Conservation (phyloP, 805 yeast genomes). For the Groenewaldozyma tartarivorans region DNA sequence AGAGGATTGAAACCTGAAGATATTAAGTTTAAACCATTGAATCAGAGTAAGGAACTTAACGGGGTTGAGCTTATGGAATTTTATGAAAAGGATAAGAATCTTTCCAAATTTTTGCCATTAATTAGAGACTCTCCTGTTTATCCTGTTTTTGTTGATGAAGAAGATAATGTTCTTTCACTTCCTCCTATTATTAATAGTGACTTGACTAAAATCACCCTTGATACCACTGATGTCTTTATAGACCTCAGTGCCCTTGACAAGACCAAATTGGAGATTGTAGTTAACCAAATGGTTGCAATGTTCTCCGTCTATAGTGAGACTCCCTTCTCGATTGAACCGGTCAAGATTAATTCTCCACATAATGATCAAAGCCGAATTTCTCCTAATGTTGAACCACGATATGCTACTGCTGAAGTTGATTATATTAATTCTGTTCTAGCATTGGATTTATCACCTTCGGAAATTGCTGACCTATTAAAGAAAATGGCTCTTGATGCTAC, state of each 20-base stretch:
- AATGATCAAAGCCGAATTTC: conserved; percentile 64
- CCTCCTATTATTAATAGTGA: conserved; percentile 97
- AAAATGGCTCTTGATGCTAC: conserved; percentile 74
- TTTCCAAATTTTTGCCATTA: conserved; percentile 81
- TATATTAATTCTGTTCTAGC: conserved; percentile 93
- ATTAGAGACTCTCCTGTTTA: conserved; percentile 80
- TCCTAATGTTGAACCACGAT: conserved; percentile 65
- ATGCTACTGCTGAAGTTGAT: conserved; percentile 60
- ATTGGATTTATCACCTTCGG: conserved; percentile 56
- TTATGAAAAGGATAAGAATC: conserved; percentile 81
- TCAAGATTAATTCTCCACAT: conserved; percentile 73
- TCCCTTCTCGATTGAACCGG: conserved; percentile 84
- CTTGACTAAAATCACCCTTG: conserved; percentile 74
- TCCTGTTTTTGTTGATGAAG: conserved; percentile 80
- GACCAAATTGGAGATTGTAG: conserved; percentile 88
- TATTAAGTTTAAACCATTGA: conserved; percentile 43
- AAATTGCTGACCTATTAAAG: conserved; percentile 56
- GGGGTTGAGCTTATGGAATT: conserved; percentile 80
- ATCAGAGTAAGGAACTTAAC: conserved; percentile 41
- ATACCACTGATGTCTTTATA: conserved; percentile 81
- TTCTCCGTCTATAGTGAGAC: conserved; percentile 77
- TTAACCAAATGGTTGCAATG: conserved; percentile 91
- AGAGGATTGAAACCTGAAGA: conserved; percentile 75
- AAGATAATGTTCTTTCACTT: conserved; percentile 72
- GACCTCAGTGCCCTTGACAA: conserved; percentile 93